phyloP scores from a whole-genome alignment of 2,329 filamentous ascomycete genomes.

The Apiospora saccharicola region DNA sequence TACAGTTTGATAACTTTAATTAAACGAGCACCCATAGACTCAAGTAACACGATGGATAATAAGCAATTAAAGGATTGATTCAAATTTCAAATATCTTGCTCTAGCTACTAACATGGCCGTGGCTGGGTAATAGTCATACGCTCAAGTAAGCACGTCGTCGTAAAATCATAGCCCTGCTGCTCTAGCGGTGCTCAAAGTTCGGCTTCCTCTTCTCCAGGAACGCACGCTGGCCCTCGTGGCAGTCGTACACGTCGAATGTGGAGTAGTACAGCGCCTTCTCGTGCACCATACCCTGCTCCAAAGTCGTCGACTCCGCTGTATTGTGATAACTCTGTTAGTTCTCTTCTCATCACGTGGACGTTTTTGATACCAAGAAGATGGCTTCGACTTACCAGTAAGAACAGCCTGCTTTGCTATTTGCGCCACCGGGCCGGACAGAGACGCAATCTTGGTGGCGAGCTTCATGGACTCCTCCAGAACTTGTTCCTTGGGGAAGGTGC shows the following conservation, averaged over 20 bases:
- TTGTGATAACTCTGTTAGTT: conserved; percentile 32
- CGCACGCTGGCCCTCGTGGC: conserved; percentile 49
- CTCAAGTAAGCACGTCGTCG: background rate
- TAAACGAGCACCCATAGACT: background rate
- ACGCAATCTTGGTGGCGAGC: conserved; percentile 49
- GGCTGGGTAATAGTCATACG: background rate
- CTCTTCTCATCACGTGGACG: conserved; percentile 42
- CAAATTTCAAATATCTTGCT: background rate
- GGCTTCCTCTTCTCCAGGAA: conserved; percentile 49
- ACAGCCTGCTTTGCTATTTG: conserved; percentile 53
- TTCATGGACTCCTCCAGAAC: conserved; percentile 48
- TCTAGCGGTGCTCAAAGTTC: conserved; percentile 33
- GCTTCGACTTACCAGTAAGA: conserved; percentile 44
- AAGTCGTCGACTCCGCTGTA: conserved; percentile 29
- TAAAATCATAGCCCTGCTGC: background rate
- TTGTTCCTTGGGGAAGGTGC: conserved; percentile 42
- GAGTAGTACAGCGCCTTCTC: conserved; percentile 48
- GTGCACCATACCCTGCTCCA: conserved; percentile 48
- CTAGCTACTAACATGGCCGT: too few species aligned
- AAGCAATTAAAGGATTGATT: too few species aligned
- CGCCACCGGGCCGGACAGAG: conserved; percentile 48
- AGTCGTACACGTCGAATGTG: conserved; percentile 48
- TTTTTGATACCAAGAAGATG: background rate
- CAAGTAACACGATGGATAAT: background rate
- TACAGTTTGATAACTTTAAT: too few species aligned